Evolutionary conservation across 2,329 filamentous ascomycete genomes (phyloP), one percentile per base, ranked within the genome.

Genomic region (Lachnellula hyalina): DNA sequence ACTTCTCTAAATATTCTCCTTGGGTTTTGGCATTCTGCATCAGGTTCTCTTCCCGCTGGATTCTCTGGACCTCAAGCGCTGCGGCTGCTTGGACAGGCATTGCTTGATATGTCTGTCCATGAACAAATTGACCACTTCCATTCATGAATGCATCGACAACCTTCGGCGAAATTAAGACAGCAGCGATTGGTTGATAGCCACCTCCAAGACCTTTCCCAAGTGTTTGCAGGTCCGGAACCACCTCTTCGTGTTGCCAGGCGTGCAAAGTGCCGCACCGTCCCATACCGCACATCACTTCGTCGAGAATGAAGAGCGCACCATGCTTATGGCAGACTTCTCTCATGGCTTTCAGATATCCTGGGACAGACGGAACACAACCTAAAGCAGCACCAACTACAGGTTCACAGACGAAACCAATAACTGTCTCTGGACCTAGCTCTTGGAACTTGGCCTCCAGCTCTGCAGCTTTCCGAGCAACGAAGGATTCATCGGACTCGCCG

Each of bases 231-330:
- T 89, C 86, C 0, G 86, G 86, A 4, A 73, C 73, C 6, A 79
- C 72, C 12, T 70, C 73, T 49, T 80, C 74, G 36, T 76, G 70
- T 61, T 82, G 74, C 78, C 77, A 83, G 14, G 78, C 76, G 72
- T 85, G 75, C 63, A 85, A 64, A 56, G 70, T 76, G 3, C 78
- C 79, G 3, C 71, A 72, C 2, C 80, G 72, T 9, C 80, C 80
- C 71, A 78, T 76, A 5, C 80, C 80, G 57, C 75, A 78, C 82
- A 87, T 86, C 54, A 86, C 74, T 65, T 93, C 89, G 64, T 94
- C 90, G 0, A 93, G 72, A 46, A 93, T 85, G n/a, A 94, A 74
- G 0, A 94, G 77, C 0, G 85, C 83, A 0, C 86, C 88, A 64
- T 93, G 77, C 57, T 81, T 82, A 51, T 86, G 78, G 67, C 89